Conservation (phyloP, 208 protist species). For the Wallacemonas sp. region DNA sequence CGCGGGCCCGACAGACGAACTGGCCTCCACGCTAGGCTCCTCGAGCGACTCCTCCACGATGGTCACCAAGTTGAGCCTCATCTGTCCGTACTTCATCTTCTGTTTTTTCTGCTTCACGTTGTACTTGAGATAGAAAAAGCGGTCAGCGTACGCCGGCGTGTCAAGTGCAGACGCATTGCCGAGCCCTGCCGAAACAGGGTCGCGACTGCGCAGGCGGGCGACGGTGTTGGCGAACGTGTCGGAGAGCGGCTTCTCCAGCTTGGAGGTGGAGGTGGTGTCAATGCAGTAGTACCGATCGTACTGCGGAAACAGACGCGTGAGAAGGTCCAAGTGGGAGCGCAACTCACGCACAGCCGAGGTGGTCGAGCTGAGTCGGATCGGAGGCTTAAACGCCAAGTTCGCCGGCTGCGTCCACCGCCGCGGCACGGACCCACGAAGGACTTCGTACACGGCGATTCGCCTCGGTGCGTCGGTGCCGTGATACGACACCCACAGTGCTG, state of each 20-base stretch:
- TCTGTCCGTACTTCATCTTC: constrained; percentile 29
- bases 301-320: constrained; percentile 27
- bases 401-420: constrained; percentile 76
- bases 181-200: not conserved
- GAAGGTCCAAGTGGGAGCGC: constrained; percentile 32
- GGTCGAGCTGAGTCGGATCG: constrained; percentile 47
- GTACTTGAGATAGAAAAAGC: constrained; percentile 38
- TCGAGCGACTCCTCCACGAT: constrained; percentile 1
- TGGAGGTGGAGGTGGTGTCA: constrained; percentile 53
- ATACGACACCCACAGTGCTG: constrained; percentile 63
- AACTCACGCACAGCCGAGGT: constrained; percentile 10
- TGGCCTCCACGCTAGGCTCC: not conserved
- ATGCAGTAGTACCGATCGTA: constrained; percentile 38
- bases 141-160: not conserved
- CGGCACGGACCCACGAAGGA: constrained; percentile 77
- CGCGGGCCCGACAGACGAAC: not conserved
- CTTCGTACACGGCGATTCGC: constrained; percentile 47
- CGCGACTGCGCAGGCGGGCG: not conserved
- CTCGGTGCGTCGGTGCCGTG: not conserved
- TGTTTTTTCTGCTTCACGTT: constrained; percentile 53
- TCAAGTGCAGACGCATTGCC: not conserved
- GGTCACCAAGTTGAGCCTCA: constrained; percentile 19
- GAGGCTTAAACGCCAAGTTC: constrained; percentile 67
- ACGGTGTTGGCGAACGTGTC: constrained; percentile 39
- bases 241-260: constrained; percentile 49